Conservation (phyloP, 1,284 basidiomycete genomes). For the Boletus smithii region DNA sequence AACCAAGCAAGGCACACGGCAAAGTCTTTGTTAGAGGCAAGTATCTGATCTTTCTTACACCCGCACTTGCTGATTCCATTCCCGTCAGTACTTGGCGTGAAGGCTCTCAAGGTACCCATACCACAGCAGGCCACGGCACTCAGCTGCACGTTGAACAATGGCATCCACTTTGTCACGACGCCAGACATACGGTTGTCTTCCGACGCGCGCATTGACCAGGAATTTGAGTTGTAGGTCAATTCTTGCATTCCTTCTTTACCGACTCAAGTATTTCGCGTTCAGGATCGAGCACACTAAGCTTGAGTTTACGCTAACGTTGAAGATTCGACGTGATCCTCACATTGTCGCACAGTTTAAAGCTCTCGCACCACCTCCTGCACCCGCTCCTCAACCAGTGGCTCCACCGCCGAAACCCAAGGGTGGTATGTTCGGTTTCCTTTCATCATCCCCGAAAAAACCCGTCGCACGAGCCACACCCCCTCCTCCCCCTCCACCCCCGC, state of each 20-base stretch:
- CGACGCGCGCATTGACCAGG: constrained; percentile 79
- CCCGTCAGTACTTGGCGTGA: constrained; percentile 73
- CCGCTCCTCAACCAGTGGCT: constrained; percentile 41
- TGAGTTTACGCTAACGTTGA: constrained; percentile 85
- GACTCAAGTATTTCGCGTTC: constrained; percentile 3
- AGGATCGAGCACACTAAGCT: constrained; percentile 87
- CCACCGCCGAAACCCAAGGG: constrained; percentile 49
- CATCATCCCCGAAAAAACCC: constrained; percentile 70
- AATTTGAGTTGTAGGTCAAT: constrained; percentile 83
- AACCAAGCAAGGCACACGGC: constrained; percentile 75
- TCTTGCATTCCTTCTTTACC: neutral
- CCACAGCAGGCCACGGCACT: constrained; percentile 72
- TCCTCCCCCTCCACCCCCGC: constrained; percentile 36
- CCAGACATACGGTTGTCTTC: constrained; percentile 67
- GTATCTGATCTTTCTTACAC: constrained; percentile 16
- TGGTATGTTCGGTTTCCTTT: constrained; percentile 75
- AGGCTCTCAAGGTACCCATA: constrained; percentile 68
- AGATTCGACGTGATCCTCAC: constrained; percentile 80
- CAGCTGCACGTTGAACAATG: constrained; percentile 93
- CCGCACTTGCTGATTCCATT: constrained; percentile 1
- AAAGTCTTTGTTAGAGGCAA: constrained; percentile 92
- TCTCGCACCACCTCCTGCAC: constrained; percentile 45
- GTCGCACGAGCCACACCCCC: constrained; percentile 40
- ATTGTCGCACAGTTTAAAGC: constrained; percentile 72
- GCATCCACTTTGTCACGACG: constrained; percentile 94